Evolutionary conservation across 164 flowering plant species (phyloP).

Genomic region (Cinnamomum micranthum): DNA sequence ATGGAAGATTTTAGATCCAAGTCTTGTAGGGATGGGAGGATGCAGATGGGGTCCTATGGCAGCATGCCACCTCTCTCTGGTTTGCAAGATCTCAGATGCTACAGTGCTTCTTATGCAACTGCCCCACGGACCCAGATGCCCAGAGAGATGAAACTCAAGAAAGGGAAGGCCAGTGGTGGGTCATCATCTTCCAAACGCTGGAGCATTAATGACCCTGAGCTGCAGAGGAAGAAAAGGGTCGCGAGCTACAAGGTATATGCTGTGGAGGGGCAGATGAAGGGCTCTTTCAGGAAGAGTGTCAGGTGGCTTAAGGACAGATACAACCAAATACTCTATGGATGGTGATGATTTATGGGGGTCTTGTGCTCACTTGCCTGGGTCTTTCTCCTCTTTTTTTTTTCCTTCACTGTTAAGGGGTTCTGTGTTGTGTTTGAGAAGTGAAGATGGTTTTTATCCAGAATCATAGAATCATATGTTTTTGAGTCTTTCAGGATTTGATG

Average conservation of each 20-base stretch:
- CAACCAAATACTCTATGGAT: constrained; percentile 57
- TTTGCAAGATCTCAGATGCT: constrained; percentile 54
- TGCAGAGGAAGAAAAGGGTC: constrained; percentile 49
- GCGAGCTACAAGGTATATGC: constrained; percentile 38
- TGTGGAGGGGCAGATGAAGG: constrained; percentile 41
- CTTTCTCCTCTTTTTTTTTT: background rate
- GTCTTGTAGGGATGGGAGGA: constrained; percentile 40
- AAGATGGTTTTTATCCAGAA: background rate
- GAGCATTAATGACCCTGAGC: constrained; percentile 43
- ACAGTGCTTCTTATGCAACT: constrained; percentile 45
- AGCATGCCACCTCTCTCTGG: constrained; percentile 24
- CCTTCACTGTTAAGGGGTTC: background rate
- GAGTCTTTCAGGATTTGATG: background rate
- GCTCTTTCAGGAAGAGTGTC: constrained; percentile 33
- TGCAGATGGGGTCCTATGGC: constrained; percentile 41
- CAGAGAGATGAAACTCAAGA: constrained; percentile 39
- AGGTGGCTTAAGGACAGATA: constrained; percentile 68
- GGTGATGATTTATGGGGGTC: constrained; percentile 16
- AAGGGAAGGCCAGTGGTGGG: constrained; percentile 17
- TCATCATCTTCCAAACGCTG: constrained; percentile 20
- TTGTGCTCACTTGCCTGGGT: background rate
- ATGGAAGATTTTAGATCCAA: constrained; percentile 60
- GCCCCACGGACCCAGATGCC: constrained; percentile 12
- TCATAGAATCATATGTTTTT: background rate
- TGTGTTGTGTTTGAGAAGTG: background rate